A percentile compares a stretch with the other conserved stretches of the same genome.
Conservation (phyloP, 164 flowering plant genomes). For the Stephania cephalantha region DNA sequence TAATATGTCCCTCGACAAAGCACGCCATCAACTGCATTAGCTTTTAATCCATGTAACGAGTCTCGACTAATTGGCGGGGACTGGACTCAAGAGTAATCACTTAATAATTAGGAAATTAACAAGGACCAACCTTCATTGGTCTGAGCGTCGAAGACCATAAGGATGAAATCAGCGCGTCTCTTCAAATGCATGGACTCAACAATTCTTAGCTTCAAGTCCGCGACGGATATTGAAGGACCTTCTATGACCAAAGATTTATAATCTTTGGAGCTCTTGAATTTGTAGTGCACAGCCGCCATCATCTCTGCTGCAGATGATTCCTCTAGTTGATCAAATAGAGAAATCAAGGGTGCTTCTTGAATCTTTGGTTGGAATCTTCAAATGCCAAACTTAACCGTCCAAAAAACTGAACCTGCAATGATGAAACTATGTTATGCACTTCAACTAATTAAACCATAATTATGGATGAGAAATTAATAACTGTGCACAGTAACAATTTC, state of each 20-base stretch:
- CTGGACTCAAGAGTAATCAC: too few species aligned
- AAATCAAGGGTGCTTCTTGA: too few species aligned
- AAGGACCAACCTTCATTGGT: conserved; percentile 91
- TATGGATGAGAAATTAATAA: too few species aligned
- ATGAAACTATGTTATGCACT: too few species aligned
- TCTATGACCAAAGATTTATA: conserved; percentile 79
- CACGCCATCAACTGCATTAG: neutral
- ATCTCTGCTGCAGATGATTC: conserved; percentile 12
- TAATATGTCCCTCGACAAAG: neutral
- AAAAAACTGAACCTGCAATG: too few species aligned
- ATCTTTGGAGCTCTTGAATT: conserved; percentile 99
- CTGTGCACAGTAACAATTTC: too few species aligned
- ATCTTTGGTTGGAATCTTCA: too few species aligned
- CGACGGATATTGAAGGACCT: conserved; percentile 88
- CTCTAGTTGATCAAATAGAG: too few species aligned
- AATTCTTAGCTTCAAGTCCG: conserved; percentile 86
- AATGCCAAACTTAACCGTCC: too few species aligned
- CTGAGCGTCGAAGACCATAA: conserved; percentile 90
- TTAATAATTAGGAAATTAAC: conserved; percentile 8
- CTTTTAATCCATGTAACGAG: too few species aligned
- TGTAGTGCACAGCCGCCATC: conserved; percentile 93
- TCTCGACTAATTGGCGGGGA: too few species aligned
- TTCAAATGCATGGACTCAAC: conserved; percentile 98
- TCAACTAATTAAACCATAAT: too few species aligned
- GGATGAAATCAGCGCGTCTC: conserved; percentile 93